phyloP scores from a whole-genome alignment of 495 filamentous ascomycete genomes.

The Podospora anserina region DNA sequence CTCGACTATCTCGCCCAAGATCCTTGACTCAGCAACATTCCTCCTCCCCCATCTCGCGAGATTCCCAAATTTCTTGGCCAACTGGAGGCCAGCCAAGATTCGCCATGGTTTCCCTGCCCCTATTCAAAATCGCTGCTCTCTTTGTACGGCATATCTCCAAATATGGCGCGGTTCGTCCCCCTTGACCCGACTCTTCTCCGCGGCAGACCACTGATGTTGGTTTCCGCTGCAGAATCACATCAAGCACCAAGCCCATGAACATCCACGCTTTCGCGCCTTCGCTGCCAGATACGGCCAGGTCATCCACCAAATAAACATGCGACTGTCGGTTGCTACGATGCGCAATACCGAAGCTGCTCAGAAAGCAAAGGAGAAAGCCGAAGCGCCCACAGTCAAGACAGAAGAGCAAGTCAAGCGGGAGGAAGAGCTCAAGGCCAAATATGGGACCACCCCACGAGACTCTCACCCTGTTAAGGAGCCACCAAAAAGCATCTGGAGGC shows the following conservation, averaged over 20 bases:
- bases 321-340: constrained; percentile 76
- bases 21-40: not conserved
- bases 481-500: constrained; percentile 48
- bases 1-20: not conserved
- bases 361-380: constrained; percentile 60
- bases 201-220: constrained; percentile 2
- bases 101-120: constrained; percentile 52
- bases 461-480: constrained; percentile 33
- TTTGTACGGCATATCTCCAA: constrained; percentile 57
- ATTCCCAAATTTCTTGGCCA: not conserved
- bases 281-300: constrained; percentile 66
- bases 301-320: constrained; percentile 93
- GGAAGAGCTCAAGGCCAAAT: constrained; percentile 48
- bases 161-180: constrained; percentile 52
- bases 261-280: constrained; percentile 80
- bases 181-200: too few relatives aligned
- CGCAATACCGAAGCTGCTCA: constrained; percentile 67
- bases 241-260: constrained; percentile 90
- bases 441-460: constrained; percentile 39
- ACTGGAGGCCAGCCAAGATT: not conserved
- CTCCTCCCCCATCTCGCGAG: not conserved
- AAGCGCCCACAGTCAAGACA: constrained; percentile 76
- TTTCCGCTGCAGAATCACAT: constrained; percentile 69
- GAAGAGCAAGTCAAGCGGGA: constrained; percentile 67
- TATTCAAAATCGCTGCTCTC: constrained; percentile 47